phyloP scores from a whole-genome alignment of 1,284 basidiomycete species.

The Peniophora sp. region DNA sequence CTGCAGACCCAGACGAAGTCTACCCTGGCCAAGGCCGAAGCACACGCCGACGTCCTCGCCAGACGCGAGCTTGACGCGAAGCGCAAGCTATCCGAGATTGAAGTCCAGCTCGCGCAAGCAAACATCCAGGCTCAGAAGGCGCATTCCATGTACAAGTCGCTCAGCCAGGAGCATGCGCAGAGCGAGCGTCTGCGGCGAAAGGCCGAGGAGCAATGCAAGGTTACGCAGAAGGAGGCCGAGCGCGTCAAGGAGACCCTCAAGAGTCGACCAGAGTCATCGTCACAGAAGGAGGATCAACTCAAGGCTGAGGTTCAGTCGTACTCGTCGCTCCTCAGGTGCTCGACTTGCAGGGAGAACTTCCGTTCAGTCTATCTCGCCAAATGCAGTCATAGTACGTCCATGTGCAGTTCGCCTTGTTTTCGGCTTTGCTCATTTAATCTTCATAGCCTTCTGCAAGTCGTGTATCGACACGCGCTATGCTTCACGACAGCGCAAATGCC shows the following conservation, averaged over 20 bases:
- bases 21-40: neutral
- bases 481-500: conserved; percentile 94
- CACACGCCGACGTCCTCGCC: neutral
- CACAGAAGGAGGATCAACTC: conserved; percentile 32
- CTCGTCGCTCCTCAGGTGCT: conserved; percentile 86
- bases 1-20: conserved; percentile 10
- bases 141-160: neutral
- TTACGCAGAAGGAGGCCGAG: conserved; percentile 38
- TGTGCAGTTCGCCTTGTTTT: neutral
- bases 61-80: neutral
- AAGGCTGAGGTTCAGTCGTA: conserved; percentile 34
- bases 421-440: neutral
- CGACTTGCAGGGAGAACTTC: conserved; percentile 81
- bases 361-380: conserved; percentile 86
- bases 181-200: neutral
- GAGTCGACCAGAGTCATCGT: conserved; percentile 21
- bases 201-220: conserved; percentile 7
- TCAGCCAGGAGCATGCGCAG: neutral
- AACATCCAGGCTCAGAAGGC: neutral
- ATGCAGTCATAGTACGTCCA: conserved; percentile 85
- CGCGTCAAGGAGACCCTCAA: conserved; percentile 38
- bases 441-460: conserved; percentile 80
- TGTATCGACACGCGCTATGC: conserved; percentile 86
- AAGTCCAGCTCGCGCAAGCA: neutral
- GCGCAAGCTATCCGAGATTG: neutral